A percentile compares a stretch with the other conserved stretches of the same genome.
These are phyloP conservation scores for Metschnikowia colocasiae DNA, from an alignment of 805 yeast species.

Conservation along the genomic window DNA sequence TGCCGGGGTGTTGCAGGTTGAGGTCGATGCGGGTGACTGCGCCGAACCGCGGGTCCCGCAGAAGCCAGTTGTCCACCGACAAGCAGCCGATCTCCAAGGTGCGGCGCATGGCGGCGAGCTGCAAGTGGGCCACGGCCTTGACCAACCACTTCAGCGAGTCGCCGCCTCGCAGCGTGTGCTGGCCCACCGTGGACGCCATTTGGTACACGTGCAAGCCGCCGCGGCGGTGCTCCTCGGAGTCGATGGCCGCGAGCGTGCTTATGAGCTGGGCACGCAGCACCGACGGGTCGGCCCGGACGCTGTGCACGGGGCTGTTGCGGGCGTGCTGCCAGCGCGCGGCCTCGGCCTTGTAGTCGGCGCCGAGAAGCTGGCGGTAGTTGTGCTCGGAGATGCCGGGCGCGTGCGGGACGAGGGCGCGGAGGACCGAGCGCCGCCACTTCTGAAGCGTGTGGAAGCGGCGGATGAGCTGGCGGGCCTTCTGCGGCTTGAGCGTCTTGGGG, in stretches of 20 bases:
- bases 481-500: constrained; percentile 58
- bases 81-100: constrained; percentile 87
- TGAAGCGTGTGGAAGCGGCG: constrained; percentile 71
- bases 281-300: constrained; percentile 18
- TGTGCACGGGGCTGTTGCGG: constrained; percentile 13
- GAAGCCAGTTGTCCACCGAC: constrained; percentile 62
- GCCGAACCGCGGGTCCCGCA: constrained; percentile 52
- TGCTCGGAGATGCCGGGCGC: constrained; percentile 20
- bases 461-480: constrained; percentile 68
- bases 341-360: constrained; percentile 6
- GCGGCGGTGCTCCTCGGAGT: constrained; percentile 53
- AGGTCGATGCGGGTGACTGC: constrained; percentile 67
- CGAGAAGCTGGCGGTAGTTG: constrained; percentile 19
- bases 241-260: constrained; percentile 48
- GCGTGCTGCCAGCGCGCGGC: constrained; percentile 7
- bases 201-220: constrained; percentile 86
- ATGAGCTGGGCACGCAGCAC: constrained; percentile 19
- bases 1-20: constrained; percentile 71
- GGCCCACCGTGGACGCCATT: constrained; percentile 82
- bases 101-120: background rate
- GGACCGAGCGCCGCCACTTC: constrained; percentile 47
- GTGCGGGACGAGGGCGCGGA: constrained; percentile 26
- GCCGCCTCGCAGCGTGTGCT: constrained; percentile 73
- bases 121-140: constrained; percentile 56
- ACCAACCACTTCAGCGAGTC: constrained; percentile 82